phyloP scores from a whole-genome alignment of 306 rosid species.

The Mimosa bimucronata region DNA sequence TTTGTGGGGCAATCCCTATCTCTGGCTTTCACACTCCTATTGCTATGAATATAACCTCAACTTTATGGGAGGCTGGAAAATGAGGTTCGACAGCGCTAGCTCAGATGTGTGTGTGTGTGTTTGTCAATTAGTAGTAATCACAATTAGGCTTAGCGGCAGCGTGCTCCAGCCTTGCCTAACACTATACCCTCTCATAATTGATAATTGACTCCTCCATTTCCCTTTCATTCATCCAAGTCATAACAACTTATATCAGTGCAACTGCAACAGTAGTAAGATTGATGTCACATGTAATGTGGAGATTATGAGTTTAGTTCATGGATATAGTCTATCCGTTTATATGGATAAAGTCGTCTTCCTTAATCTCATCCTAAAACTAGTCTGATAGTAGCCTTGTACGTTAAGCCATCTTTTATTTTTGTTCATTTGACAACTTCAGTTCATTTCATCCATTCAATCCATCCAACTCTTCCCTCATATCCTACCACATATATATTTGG shows the following conservation, averaged over 20 bases:
- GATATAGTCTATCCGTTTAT: no score
- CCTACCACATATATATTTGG: no score
- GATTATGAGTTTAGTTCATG: no score
- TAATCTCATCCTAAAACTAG: no score
- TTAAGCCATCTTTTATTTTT: no score
- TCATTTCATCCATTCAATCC: slow-evolving; percentile 8
- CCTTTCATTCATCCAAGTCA: background rate
- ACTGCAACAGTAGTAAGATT: no score
- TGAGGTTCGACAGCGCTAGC: slow-evolving; percentile 48
- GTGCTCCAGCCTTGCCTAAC: slow-evolving; percentile 34
- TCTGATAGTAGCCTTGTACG: no score
- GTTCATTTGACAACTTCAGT: no score
- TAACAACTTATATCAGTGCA: background rate
- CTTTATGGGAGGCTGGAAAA: slow-evolving; percentile 13
- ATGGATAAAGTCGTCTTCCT: no score
- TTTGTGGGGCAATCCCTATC: background rate
- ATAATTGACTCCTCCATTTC: slow-evolving; percentile 22
- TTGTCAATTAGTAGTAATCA: slow-evolving; percentile 2
- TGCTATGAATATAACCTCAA: background rate
- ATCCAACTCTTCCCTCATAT: background rate
- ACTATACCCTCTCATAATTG: slow-evolving; percentile 15
- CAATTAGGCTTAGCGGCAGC: slow-evolving; percentile 15
- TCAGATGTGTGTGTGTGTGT: no score
- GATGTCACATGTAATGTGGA: no score
- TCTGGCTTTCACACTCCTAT: background rate